Evolutionary conservation across 331 rosid species (phyloP), one percentile per base, ranked within the genome.

Genomic region (Spiraea crenata): DNA sequence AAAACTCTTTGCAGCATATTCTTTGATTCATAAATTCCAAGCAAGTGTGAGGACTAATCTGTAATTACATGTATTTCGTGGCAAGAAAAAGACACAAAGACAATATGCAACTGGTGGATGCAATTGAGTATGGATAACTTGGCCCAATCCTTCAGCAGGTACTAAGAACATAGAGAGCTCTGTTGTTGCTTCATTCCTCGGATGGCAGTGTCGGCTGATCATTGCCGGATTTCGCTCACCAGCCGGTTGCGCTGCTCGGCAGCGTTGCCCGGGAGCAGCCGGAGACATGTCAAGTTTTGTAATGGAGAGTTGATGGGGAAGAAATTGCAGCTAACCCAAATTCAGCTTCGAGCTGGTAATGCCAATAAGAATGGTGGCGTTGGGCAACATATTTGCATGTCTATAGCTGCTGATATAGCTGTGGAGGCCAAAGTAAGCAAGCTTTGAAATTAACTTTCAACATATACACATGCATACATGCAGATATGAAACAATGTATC

Each of bases 251-350:
- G 40, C 15, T 51, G 77, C 0, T 46, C 55, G 0, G 62, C 77
- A 3, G 78, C 68, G 9, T 56, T 72, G 59, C 77, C 46, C 0
- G 65, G 85, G 63, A 57, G 70, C 67, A 80, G 66, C 35, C 75
- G 56, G 66, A 75, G 75, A 47, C 57, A 59, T 39, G 76, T 80
- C 37, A 82, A 71, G 75, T 83, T 80, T 65, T 40, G 84, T n/a
- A 71, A 81, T 34, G 87, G 85, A 48, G 87, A 85, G 55, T 20
- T 83, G 38, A 82, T 80, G 90, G 90, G 90, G 68, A 80, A 70
- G 72, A 85, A 75, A 73, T 71, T 85, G 51, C 70, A 47, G 73
- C 74, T 82, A 69, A 51, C 60, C 14, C 65, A 66, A 11, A 55
- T 71, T 41, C 75, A 79, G 57, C 79, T 46, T 8, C 70, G 65